phyloP scores from a whole-genome alignment of 768 basidiomycete genomes.

The Atractiella rhizophila region DNA sequence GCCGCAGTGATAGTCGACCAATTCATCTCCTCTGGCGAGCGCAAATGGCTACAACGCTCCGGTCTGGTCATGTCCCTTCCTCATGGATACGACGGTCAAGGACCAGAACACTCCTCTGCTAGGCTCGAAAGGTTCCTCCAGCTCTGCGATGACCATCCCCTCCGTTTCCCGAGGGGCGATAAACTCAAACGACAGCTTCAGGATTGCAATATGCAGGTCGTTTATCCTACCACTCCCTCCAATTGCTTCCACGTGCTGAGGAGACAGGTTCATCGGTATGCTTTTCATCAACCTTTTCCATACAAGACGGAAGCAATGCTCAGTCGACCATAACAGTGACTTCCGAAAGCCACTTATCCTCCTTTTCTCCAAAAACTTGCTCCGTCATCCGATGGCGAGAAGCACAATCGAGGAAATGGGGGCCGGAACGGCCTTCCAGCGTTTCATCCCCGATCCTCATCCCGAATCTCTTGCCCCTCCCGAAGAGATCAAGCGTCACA shows the following conservation, averaged over 20 bases:
- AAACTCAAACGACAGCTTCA: conserved; percentile 89
- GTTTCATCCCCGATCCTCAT: conserved; percentile 68
- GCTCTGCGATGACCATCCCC: conserved; percentile 88
- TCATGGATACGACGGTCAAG: conserved; percentile 87
- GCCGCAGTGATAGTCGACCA: conserved; percentile 97
- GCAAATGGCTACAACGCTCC: conserved; percentile 88
- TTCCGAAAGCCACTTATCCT: conserved; percentile 78
- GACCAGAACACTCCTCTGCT: conserved; percentile 91
- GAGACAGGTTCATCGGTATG: conserved; percentile 85
- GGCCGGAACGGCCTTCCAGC: conserved; percentile 69
- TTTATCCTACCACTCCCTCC: conserved; percentile 74
- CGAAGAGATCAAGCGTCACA: conserved; percentile 70
- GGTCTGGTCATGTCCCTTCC: conserved; percentile 45
- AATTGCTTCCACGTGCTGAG: conserved; percentile 79
- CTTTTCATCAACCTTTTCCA: too few species aligned
- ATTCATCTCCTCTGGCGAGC: conserved; percentile 88
- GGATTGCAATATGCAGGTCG: conserved; percentile 98
- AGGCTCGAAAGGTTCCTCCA: conserved; percentile 90
- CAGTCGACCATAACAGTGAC: conserved; percentile 85
- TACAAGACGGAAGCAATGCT: too few species aligned
- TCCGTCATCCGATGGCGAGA: conserved; percentile 79
- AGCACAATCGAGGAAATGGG: conserved; percentile 69
- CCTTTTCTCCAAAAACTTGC: conserved; percentile 90
- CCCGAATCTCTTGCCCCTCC: conserved; percentile 44
- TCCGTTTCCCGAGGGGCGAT: conserved; percentile 60